These are phyloP conservation scores for Ascodesmis nigricans DNA, from an alignment of 495 filamentous ascomycete genomes.

Conservation along the genomic window DNA sequence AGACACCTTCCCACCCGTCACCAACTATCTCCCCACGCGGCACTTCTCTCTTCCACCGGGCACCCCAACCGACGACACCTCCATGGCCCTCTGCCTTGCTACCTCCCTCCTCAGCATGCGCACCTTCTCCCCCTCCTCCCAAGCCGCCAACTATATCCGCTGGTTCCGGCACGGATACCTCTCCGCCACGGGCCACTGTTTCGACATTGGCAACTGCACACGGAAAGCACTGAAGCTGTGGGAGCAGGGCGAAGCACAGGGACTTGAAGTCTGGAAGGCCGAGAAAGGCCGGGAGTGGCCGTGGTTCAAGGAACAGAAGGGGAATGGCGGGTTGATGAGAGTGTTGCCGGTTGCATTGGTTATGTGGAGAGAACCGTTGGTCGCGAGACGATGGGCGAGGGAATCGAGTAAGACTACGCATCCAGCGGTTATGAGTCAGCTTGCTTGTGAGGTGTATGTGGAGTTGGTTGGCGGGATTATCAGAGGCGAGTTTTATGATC, in stretches of 20 bases:
- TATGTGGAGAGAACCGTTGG: conserved; percentile 13
- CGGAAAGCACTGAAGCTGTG: conserved; percentile 23
- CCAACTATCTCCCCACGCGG: conserved; percentile 15
- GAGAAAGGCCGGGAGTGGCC: conserved; percentile 4
- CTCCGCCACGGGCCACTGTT: conserved; percentile 22
- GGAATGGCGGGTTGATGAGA: conserved; percentile 30
- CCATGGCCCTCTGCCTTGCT: conserved; percentile 29
- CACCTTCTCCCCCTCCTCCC: conserved; percentile 18
- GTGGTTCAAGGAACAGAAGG: conserved; percentile 12
- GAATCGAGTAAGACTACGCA: conserved; percentile 24
- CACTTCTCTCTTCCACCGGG: conserved; percentile 21
- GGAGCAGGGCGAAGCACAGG: conserved; percentile 7
- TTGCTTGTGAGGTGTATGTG: conserved; percentile 27
- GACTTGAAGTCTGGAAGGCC: conserved; percentile 6
- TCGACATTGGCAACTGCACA: conserved; percentile 27
- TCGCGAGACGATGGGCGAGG: conserved; percentile 20
- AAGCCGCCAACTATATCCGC: conserved; percentile 23
- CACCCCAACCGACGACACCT: conserved; percentile 29
- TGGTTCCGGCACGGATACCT: conserved; percentile 26
- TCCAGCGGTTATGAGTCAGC: conserved; percentile 24
- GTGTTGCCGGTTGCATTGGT: conserved; percentile 24
- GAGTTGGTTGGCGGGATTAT: conserved; percentile 16
- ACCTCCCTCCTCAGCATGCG: conserved; percentile 24
- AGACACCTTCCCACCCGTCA: conserved; percentile 25
- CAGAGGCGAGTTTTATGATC: too few species aligned